A percentile compares a stretch with the other conserved stretches of the same genome.
phyloP scores from a whole-genome alignment of 2,329 filamentous ascomycete species.

The Aspergillus sp. region DNA sequence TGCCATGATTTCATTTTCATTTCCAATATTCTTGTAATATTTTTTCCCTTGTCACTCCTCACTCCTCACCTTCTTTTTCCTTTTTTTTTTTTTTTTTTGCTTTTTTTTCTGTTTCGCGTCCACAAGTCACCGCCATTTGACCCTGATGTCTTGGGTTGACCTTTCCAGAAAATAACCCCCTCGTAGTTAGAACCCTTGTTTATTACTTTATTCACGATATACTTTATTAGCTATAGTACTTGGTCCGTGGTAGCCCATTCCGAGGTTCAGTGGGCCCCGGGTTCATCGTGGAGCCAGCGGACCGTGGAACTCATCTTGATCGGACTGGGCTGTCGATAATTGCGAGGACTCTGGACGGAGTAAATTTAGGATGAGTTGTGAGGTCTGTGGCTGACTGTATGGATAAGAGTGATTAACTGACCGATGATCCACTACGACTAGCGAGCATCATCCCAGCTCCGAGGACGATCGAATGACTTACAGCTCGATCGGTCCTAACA shows the following conservation, averaged over 20 bases:
- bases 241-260: background rate
- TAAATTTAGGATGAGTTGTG: background rate
- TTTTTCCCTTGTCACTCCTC: background rate
- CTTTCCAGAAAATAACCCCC: background rate
- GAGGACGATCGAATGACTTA: constrained; percentile 27
- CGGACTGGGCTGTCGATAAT: background rate
- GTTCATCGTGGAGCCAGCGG: background rate
- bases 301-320: background rate
- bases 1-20: background rate
- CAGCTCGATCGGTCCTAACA: constrained; percentile 24
- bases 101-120: background rate
- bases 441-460: constrained; percentile 24
- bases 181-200: background rate
- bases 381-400: background rate
- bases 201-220: background rate
- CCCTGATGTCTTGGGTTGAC: background rate
- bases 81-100: background rate
- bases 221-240: background rate
- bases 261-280: background rate
- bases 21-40: background rate
- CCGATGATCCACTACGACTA: background rate
- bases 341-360: background rate
- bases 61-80: too few relatives aligned
- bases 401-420: background rate
- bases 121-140: background rate